These are phyloP conservation scores for Rusavskia elegans DNA, from an alignment of 495 filamentous ascomycete genomes.

Conservation along the genomic window DNA sequence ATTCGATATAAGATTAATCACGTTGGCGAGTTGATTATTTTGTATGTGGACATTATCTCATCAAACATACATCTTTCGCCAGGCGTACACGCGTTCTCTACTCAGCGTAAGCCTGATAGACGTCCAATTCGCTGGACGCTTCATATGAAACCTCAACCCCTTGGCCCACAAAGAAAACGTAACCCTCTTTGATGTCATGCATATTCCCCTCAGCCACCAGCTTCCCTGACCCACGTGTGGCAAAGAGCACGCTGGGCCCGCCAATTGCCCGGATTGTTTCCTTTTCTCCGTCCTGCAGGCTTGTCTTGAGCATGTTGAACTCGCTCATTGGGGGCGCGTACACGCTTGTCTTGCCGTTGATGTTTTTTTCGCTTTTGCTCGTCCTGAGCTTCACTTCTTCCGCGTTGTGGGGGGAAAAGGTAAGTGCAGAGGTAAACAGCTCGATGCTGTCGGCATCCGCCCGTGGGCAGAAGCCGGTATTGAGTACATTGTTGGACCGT, in stretches of 20 bases:
- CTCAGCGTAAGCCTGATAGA: conserved; percentile 40
- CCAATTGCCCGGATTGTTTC: conserved; percentile 39
- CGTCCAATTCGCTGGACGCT: conserved; percentile 31
- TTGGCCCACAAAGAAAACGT: conserved; percentile 52
- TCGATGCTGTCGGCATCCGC: conserved; percentile 46
- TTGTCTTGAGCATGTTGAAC: conserved; percentile 51
- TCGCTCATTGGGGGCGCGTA: conserved; percentile 58
- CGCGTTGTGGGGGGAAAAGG: conserved; percentile 40
- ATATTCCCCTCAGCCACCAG: conserved; percentile 39
- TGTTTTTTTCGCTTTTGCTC: conserved; percentile 33
- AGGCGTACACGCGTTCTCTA: conserved; percentile 10
- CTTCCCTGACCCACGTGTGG: conserved; percentile 42
- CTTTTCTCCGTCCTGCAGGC: conserved; percentile 36
- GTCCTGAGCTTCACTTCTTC: conserved; percentile 35
- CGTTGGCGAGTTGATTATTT: too few relatives aligned
- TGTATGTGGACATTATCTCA: too few relatives aligned
- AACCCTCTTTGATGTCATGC: conserved; percentile 41
- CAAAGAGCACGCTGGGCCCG: conserved; percentile 51
- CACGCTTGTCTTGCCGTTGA: conserved; percentile 39
- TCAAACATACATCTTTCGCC: too few relatives aligned
- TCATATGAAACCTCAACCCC: conserved; percentile 35
- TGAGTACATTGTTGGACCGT: conserved; percentile 63
- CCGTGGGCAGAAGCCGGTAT: conserved; percentile 56
- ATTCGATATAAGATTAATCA: too few relatives aligned
- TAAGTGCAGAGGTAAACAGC: conserved; percentile 42